Evolutionary conservation across 345 rosid species (phyloP).

Genomic region (Populus alba): DNA sequence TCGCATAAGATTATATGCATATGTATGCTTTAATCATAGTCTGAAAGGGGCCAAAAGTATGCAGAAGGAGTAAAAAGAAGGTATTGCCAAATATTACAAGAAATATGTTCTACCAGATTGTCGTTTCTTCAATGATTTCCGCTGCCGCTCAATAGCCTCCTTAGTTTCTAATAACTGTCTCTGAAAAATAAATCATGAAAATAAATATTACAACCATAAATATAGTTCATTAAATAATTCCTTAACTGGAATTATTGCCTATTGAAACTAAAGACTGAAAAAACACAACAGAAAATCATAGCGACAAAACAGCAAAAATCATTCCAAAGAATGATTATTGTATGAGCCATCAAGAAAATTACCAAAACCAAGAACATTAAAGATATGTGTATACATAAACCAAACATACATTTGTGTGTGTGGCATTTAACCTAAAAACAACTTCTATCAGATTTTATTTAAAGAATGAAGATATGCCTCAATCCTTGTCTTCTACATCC

Average conservation of each 20-base stretch:
- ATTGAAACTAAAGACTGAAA: background rate
- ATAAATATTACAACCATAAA: background rate
- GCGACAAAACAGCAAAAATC: background rate
- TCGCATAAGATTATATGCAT: background rate
- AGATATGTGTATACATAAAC: too few relatives aligned
- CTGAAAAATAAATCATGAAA: constrained; percentile 29
- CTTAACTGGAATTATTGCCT: background rate
- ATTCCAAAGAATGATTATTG: background rate
- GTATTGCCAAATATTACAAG: background rate
- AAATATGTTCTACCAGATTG: constrained; percentile 55
- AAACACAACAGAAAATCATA: too few relatives aligned
- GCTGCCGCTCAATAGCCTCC: constrained; percentile 92
- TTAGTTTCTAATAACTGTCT: constrained; percentile 82
- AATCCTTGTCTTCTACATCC: background rate
- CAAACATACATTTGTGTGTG: too few relatives aligned
- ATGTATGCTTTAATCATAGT: background rate
- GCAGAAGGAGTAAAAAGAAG: background rate
- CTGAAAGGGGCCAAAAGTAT: background rate
- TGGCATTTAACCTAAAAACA: too few relatives aligned
- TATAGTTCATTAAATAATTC: background rate
- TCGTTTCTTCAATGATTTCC: constrained; percentile 88
- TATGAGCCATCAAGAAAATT: background rate
- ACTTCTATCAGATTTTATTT: too few relatives aligned
- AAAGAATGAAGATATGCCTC: background rate
- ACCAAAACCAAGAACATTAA: too few relatives aligned